Evolutionary conservation across 805 yeast genomes (phyloP), one percentile per base, ranked within the genome.

Genomic region (Saturnispora mendoncae): DNA sequence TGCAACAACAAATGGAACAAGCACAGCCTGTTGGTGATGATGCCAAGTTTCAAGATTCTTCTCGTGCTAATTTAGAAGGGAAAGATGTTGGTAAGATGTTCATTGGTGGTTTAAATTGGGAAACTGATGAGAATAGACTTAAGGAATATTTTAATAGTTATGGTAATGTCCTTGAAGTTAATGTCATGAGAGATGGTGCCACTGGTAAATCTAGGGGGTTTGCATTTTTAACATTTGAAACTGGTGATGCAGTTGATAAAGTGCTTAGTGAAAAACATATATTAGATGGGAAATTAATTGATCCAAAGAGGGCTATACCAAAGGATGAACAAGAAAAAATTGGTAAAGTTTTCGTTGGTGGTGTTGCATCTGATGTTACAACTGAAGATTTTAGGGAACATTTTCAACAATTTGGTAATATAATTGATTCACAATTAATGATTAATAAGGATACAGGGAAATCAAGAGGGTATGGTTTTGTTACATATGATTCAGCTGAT

Each of bases 91-190:
- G 94, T 41, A 87, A 87, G 58, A 84, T 87, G 94, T 87, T 87
- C 56, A 76, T 86, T 61, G 98, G 98, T 48, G 98, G 98, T 38
- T 76, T 90, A 53, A 92, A 90, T 56, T 90, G 97, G 97, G 97
- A 90, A 57, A 90, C 98, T 13, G 80, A 88, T 12, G 97, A 90
- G 56, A 94, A 87, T 48, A 76, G 82, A 26, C 66, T 90, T 63
- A 78, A 72, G 51, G 80, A 77, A 42, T 90, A 90, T 60, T 90
- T 90, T 59, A 67, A 80, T 36, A 80, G 88, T 60, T 90, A 75
- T 58, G 98, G 98, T 52, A 90, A 82, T 49, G 88, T 90, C 41
- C 59, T 76, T 32, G 97, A 88, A 50, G 76, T 84, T 54, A 84
- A 90, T 30, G 90, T 90, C 47, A 90, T 92, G 97, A 81, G 92